phyloP scores from a whole-genome alignment of 768 basidiomycete species.

The Mrakia gelida region DNA sequence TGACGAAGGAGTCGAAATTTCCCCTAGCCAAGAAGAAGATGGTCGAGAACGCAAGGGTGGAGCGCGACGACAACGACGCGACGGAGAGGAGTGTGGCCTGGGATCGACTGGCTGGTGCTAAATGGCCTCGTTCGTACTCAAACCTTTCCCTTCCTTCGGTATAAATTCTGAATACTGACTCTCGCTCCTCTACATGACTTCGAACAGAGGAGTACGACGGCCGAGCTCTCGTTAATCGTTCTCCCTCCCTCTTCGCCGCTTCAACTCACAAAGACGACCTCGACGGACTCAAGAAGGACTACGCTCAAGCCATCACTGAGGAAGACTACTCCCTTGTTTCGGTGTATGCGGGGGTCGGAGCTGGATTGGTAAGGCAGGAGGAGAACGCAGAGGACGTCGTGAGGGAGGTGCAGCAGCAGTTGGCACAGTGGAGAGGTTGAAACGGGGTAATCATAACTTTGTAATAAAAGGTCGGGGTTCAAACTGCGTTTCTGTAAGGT shows the following conservation, averaged over 20 bases:
- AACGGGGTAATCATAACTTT: too few species aligned
- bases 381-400: neutral
- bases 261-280: neutral
- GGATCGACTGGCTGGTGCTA: neutral
- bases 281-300: neutral
- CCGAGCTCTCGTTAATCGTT: neutral
- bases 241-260: neutral
- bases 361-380: neutral
- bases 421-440: too few species aligned
- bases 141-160: neutral
- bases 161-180: neutral
- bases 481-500: too few species aligned
- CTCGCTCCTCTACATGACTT: neutral
- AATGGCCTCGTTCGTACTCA: conserved; percentile 12
- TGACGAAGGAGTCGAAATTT: conserved; percentile 62
- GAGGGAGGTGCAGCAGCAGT: neutral
- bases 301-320: neutral
- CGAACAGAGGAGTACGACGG: conserved; percentile 9
- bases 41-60: neutral
- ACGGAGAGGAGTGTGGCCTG: conserved; percentile 2
- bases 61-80: conserved; percentile 29
- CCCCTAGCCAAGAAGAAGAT: conserved; percentile 51
- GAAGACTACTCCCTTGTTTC: neutral
- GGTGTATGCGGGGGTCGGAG: neutral
- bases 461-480: too few species aligned